Conservation (phyloP, 108 stramenopile genomes). For the Seminavis robusta region DNA sequence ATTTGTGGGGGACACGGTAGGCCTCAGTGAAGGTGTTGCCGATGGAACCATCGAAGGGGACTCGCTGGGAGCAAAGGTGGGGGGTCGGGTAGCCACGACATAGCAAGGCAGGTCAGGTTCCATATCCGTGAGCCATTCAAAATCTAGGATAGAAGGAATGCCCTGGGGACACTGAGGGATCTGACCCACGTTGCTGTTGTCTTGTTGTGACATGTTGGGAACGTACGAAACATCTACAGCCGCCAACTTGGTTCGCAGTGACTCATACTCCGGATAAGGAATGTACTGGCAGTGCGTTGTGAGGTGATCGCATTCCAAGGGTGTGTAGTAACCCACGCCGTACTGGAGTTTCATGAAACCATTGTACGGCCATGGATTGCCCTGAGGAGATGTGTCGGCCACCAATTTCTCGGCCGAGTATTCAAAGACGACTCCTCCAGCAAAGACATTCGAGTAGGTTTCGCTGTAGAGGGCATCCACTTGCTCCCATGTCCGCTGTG, state of each 20-base stretch:
- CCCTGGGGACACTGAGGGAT: conserved; percentile 3
- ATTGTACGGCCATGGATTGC: conserved; percentile 22
- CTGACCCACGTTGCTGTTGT: too few relatives aligned
- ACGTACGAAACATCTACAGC: background rate
- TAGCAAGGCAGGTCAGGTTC: conserved; percentile 17
- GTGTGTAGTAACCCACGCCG: conserved; percentile 22
- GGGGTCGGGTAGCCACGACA: background rate
- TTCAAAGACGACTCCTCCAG: conserved; percentile 39
- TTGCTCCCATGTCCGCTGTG: conserved; percentile 26
- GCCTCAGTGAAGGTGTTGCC: too few relatives aligned
- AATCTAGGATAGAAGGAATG: background rate
- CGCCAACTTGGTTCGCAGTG: background rate
- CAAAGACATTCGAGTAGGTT: conserved; percentile 14
- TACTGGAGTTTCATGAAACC: conserved; percentile 18
- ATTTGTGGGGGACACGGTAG: too few relatives aligned
- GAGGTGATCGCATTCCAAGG: conserved; percentile 21
- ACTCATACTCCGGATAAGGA: conserved; percentile 7
- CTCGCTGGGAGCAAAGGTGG: background rate
- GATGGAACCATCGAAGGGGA: too few relatives aligned
- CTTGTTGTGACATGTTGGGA: too few relatives aligned
- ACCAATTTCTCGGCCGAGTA: conserved; percentile 30
- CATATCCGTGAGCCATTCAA: conserved; percentile 3
- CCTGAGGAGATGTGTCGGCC: background rate
- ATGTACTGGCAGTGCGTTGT: conserved; percentile 4
- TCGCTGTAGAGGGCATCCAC: conserved; percentile 11